Evolutionary conservation across 2,329 filamentous ascomycete genomes (phyloP), one percentile per base, ranked within the genome.

Genomic region (Hypoxylon sp.): DNA sequence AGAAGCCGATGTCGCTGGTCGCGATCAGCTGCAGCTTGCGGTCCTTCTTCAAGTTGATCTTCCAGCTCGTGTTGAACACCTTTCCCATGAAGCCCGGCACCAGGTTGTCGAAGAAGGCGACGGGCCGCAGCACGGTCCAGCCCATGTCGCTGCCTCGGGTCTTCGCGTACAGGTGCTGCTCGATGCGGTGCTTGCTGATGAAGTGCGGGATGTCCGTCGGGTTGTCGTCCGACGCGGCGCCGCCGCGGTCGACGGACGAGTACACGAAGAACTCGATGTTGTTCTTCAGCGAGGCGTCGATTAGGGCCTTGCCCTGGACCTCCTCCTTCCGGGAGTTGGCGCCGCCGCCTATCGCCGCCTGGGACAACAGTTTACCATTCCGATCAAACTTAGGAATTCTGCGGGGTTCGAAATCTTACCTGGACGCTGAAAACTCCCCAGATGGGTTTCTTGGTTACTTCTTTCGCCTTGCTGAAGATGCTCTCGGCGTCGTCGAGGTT

Each of bases 341-440:
- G 15, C 65, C 65, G 13, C 56, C 59, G 11, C 65, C 65, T 0
- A 68, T 65, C 24, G 65, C 62, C 7, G 24, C 28, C 65, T 67
- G 10, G 11, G 22, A 60, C n/a, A 64, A 44, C 15, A 44, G 4
- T 32, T 17, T 15, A 43, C 17, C 20, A 44, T 17, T 32, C 15
- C 28, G 7, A 6, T 2, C 6, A 17, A n/a, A n/a, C n/a, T n/a
- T n/a, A n/a, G n/a, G n/a, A n/a, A n/a, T n/a, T n/a, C 1, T 3
- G 22, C 15, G 15, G 4, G 2, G 1, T 19, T 28, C 52, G 1
- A 28, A 50, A 24, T 30, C 75, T 47, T 64, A 86, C 79, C 75
- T 88, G 86, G 0, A 90, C 85, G 46, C 82, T 85, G 73, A 85
- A 89, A 2, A 89, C 85, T 6, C 86, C 87, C 84, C 84, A 87